phyloP scores from a whole-genome alignment of 2,329 filamentous ascomycete genomes.

The Thielaviopsis euricoi region DNA sequence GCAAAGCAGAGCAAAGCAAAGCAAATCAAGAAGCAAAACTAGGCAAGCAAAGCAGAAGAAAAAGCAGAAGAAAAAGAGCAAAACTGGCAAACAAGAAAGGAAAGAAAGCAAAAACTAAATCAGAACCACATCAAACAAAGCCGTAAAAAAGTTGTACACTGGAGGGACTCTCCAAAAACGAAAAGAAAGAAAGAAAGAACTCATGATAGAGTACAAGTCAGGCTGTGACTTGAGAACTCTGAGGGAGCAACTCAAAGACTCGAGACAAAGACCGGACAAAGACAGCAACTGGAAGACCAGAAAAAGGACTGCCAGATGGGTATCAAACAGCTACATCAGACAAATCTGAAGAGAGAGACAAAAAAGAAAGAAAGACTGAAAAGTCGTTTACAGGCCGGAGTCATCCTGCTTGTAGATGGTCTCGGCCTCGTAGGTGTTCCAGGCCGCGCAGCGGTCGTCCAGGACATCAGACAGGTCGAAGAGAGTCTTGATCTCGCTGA shows the following conservation, averaged over 20 bases:
- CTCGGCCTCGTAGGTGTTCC: constrained; percentile 12
- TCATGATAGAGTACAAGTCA: too few species aligned
- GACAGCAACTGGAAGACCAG: background rate
- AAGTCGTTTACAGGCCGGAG: constrained; percentile 12
- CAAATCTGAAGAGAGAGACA: background rate
- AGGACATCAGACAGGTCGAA: constrained; percentile 11
- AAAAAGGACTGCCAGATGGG: background rate
- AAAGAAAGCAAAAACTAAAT: background rate
- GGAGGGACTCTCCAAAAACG: background rate
- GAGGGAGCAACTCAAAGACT: background rate
- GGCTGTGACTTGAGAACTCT: background rate
- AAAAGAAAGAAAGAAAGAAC: background rate
- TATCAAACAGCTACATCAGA: background rate
- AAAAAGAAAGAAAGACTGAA: too few species aligned
- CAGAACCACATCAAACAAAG: background rate
- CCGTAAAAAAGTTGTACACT: background rate
- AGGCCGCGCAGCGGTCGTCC: constrained; percentile 11
- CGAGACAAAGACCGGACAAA: background rate
- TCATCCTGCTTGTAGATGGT: constrained; percentile 12
- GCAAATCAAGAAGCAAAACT: too few species aligned
- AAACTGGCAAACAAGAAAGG: background rate
- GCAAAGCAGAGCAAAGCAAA: background rate
- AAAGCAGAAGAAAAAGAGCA: background rate
- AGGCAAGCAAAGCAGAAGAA: background rate
- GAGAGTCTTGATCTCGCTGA: constrained; percentile 8